These are phyloP conservation scores for Draba incana DNA, from an alignment of 345 rosid genomes.

Conservation along the genomic window DNA sequence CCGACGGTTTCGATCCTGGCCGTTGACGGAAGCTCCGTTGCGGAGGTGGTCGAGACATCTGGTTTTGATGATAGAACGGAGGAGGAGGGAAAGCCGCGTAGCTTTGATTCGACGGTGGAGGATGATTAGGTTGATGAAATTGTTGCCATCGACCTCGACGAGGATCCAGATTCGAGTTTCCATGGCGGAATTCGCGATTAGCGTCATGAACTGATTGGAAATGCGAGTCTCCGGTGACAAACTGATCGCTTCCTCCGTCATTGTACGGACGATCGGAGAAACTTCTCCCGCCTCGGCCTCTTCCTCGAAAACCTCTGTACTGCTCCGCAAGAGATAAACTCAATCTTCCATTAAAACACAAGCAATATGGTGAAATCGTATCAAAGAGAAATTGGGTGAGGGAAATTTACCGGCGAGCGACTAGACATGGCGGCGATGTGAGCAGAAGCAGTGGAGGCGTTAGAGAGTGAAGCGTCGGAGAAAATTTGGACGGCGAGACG, in stretches of 20 bases:
- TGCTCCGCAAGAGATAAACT: constrained; percentile 39
- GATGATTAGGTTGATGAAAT: constrained; percentile 39
- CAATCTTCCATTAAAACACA: not conserved
- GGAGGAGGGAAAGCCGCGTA: constrained; percentile 44
- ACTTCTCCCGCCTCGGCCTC: constrained; percentile 55
- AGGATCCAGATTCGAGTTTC: constrained; percentile 30
- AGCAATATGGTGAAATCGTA: constrained; percentile 6
- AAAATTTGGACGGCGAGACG: constrained; percentile 28
- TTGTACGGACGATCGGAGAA: constrained; percentile 54
- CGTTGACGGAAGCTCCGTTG: constrained; percentile 46
- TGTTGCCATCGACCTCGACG: constrained; percentile 40
- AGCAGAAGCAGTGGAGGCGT: constrained; percentile 29
- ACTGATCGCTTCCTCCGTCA: constrained; percentile 45
- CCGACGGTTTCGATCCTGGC: constrained; percentile 58
- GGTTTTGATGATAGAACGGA: constrained; percentile 52
- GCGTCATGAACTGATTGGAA: constrained; percentile 52
- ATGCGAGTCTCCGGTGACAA: constrained; percentile 54
- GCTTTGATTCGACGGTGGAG: constrained; percentile 31
- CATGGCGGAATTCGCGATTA: constrained; percentile 48
- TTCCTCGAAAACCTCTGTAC: constrained; percentile 64
- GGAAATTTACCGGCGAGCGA: constrained; percentile 51
- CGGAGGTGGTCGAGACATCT: constrained; percentile 48
- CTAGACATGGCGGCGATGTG: constrained; percentile 50
- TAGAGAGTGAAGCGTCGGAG: constrained; percentile 37
- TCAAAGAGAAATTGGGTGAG: not conserved